Percentiles rank a stretch among this genome's conserved stretches.
Conservation (phyloP, 805 yeast genomes). For the Saccharomycopsis capsularis region DNA sequence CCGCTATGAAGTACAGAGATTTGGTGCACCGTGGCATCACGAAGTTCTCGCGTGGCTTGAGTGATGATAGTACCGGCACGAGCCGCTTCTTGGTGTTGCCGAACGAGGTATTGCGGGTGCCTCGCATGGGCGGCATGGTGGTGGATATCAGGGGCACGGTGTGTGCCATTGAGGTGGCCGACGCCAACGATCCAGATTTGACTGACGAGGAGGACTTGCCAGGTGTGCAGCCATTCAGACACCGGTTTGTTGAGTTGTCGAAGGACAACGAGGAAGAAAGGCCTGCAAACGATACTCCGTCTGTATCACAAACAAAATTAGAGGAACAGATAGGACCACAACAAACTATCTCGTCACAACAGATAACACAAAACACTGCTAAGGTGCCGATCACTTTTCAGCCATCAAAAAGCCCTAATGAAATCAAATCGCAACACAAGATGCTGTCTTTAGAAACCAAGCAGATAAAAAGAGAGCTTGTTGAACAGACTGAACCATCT, state of each 20-base stretch:
- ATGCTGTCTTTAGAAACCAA: no score
- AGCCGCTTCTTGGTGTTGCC: conserved; percentile 17
- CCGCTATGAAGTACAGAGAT: conserved; percentile 16
- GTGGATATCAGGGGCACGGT: conserved; percentile 43
- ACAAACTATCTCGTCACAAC: no score
- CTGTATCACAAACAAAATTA: background rate
- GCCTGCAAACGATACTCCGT: conserved; percentile 1
- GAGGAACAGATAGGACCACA: background rate
- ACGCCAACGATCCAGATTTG: conserved; percentile 14
- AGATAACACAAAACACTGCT: no score
- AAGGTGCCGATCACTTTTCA: no score
- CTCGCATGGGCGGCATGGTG: conserved; percentile 39
- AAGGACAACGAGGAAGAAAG: background rate
- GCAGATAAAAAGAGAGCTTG: background rate
- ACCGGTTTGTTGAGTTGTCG: background rate
- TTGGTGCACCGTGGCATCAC: conserved; percentile 19
- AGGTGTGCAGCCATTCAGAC: background rate
- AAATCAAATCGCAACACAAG: no score
- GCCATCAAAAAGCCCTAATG: background rate
- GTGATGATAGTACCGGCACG: conserved; percentile 1
- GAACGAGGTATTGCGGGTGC: conserved; percentile 41
- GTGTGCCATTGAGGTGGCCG: conserved; percentile 37
- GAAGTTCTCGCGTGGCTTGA: conserved; percentile 16
- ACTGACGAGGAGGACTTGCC: conserved; percentile 18
- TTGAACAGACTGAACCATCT: no score